Evolutionary conservation across 1,284 basidiomycete genomes (phyloP).

Genomic region (Uromyces viciae-fabae): DNA sequence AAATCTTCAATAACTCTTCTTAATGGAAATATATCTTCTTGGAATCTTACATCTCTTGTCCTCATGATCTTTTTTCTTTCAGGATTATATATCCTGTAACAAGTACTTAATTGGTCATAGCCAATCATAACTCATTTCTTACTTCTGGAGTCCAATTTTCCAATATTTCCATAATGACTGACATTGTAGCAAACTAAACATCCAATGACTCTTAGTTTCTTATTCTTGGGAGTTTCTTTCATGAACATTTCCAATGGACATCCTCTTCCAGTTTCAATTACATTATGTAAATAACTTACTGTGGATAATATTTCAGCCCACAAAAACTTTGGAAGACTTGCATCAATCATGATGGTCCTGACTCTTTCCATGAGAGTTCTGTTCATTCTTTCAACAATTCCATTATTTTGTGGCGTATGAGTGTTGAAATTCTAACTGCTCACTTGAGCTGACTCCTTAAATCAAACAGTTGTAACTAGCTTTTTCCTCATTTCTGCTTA

Average conservation of each 20-base stretch:
- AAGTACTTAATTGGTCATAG: slow-evolving; percentile 16
- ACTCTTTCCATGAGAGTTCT: slow-evolving; percentile 6
- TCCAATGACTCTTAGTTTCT: not conserved
- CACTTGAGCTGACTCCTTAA: no score
- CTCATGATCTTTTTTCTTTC: not conserved
- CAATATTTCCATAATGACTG: not conserved
- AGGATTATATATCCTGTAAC: slow-evolving; percentile 20
- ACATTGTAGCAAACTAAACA: not conserved
- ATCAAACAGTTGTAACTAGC: no score
- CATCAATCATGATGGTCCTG: slow-evolving; percentile 4
- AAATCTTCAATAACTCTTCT: not conserved
- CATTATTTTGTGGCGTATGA: slow-evolving; percentile 2
- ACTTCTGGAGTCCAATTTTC: slow-evolving; percentile 7
- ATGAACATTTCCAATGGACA: slow-evolving; percentile 15
- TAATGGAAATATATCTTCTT: slow-evolving; percentile 16
- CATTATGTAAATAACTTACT: slow-evolving; percentile 8
- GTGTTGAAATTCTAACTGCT: no score
- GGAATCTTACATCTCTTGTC: slow-evolving; percentile 17
- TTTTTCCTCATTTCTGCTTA: no score
- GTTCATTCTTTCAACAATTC: slow-evolving; percentile 6
- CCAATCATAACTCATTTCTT: slow-evolving; percentile 11
- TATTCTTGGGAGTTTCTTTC: slow-evolving; percentile 5
- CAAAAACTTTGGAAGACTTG: slow-evolving; percentile 3
- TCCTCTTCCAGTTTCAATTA: slow-evolving; percentile 6
- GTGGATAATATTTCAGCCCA: slow-evolving; percentile 6